Evolutionary conservation across 116 monocot species (phyloP), one percentile per base, ranked within the genome.

Genomic region (Phalaenopsis hybrid): DNA sequence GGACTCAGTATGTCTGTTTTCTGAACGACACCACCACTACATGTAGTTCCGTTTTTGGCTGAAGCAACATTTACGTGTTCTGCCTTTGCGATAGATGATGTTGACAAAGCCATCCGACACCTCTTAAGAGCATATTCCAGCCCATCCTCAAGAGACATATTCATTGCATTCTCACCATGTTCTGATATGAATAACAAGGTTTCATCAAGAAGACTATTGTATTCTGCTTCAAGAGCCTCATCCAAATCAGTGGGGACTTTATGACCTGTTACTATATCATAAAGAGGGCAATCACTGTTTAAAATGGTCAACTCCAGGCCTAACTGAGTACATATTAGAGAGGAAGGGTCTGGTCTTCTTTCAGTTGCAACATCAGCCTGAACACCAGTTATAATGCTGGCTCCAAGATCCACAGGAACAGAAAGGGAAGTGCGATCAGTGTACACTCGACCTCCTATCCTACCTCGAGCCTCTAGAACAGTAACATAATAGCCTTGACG

Each of bases 361-460:
- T 99, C 95, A 81, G 99, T 91, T 70, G 89, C 92, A 84, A 99
- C 79, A 90, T 99, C 99, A 81, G 99, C 95, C 81, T 99, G 94
- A 55, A 95, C 90, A 80, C 99, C 99, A 80, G 99, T 99, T 20
- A 99, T 99, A 61, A 99, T 99, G 84, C 99, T 95, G 43, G 99
- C 99, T 87, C 99, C 99, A 78, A 99, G 93, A 90, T 99, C 99
- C 52, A 99, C 99, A 81, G 99, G 99, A 81, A 99, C 99, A 77
- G 99, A 95, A 83, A 99, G 92, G 34, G 99, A 95, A 33, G 89
- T 83, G 28, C 86, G 86, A 73, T 99, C 99, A 69, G 99, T 99
- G 82, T 84, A 88, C 11, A 99, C 99, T 76, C 99, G 99, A 55
- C 99, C 99, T 25, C 99, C 99, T 16, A 99, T 89, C 78, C 99